Percentiles rank a stretch among this genome's conserved stretches.
phyloP scores from a whole-genome alignment of 176 grass and related monocot genomes.

The Miscanthus lutarioriparius region DNA sequence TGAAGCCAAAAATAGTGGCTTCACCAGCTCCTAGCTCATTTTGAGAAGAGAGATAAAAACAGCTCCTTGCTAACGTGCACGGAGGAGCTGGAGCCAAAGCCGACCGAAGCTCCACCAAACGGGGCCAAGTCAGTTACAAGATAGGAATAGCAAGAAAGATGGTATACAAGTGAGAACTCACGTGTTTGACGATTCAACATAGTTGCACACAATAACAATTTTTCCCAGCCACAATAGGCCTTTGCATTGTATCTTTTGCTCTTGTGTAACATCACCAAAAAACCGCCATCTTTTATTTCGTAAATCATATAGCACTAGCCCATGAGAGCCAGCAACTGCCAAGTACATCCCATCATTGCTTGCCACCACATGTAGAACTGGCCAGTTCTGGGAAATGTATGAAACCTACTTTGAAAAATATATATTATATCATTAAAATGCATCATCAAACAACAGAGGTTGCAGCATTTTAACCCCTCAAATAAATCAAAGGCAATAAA shows the following conservation, averaged over 20 bases:
- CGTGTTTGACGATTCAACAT: conserved; percentile 77
- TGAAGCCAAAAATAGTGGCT: not conserved
- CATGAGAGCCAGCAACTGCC: conserved; percentile 82
- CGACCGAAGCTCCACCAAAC: not conserved
- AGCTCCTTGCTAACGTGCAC: not conserved
- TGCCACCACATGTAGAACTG: conserved; percentile 86
- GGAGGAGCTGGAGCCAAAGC: not conserved
- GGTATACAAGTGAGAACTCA: conserved; percentile 45
- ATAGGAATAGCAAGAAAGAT: conserved; percentile 22
- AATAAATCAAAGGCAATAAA: conserved; percentile 39
- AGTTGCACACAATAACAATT: conserved; percentile 96
- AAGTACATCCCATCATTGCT: conserved; percentile 93
- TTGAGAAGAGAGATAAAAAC: not conserved
- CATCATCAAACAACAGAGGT: conserved; percentile 25
- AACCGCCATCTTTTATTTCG: conserved; percentile 91
- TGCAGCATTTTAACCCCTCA: conserved; percentile 6
- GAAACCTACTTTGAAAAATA: conserved; percentile 61
- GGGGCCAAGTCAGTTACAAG: not conserved
- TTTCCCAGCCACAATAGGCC: conserved; percentile 94
- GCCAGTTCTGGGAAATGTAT: conserved; percentile 99
- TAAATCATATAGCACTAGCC: conserved; percentile 90
- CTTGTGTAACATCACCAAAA: conserved; percentile 98
- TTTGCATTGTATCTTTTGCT: conserved; percentile 99
- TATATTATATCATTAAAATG: not conserved
- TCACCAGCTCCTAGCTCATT: not conserved